Evolutionary conservation across 2,329 filamentous ascomycete genomes (phyloP).

Genomic region (Colletotrichum aenigma): DNA sequence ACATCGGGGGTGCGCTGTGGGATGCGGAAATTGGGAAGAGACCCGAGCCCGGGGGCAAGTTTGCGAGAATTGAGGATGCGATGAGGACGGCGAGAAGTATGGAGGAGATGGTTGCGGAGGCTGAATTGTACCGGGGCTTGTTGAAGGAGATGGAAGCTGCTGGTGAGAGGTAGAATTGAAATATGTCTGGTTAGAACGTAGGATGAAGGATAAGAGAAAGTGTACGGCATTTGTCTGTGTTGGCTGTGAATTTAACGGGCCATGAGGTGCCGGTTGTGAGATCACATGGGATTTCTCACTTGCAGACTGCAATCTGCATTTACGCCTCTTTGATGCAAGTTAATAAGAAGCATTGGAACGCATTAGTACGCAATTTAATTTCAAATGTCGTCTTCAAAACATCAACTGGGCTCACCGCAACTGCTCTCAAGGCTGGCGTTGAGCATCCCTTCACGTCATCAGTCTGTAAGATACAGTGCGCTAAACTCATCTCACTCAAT

Average conservation of each 20-base stretch:
- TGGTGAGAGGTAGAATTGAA: not conserved
- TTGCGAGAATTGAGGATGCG: slow-evolving; percentile 75
- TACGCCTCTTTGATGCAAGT: not conserved
- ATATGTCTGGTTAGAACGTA: not conserved
- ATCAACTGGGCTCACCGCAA: not conserved
- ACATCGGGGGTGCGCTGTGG: slow-evolving; percentile 75
- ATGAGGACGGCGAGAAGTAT: slow-evolving; percentile 68
- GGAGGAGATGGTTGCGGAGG: slow-evolving; percentile 83
- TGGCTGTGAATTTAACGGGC: not conserved
- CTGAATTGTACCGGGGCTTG: slow-evolving; percentile 64
- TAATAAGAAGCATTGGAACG: fast-evolving
- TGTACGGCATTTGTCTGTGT: not conserved
- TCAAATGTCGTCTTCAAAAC: not conserved
- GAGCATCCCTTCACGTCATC: not conserved
- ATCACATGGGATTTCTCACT: not conserved
- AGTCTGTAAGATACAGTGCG: not conserved
- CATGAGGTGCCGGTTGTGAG: not conserved
- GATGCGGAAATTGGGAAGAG: slow-evolving; percentile 45
- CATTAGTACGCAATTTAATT: fast-evolving
- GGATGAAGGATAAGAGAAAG: not conserved
- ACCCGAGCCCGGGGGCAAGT: slow-evolving; percentile 58
- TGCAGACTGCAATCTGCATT: not conserved
- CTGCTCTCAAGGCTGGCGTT: not conserved
- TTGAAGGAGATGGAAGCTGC: slow-evolving; percentile 45
- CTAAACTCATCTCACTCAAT: fast-evolving